phyloP scores from a whole-genome alignment of 495 filamentous ascomycete genomes.

The Letharia lupina region DNA sequence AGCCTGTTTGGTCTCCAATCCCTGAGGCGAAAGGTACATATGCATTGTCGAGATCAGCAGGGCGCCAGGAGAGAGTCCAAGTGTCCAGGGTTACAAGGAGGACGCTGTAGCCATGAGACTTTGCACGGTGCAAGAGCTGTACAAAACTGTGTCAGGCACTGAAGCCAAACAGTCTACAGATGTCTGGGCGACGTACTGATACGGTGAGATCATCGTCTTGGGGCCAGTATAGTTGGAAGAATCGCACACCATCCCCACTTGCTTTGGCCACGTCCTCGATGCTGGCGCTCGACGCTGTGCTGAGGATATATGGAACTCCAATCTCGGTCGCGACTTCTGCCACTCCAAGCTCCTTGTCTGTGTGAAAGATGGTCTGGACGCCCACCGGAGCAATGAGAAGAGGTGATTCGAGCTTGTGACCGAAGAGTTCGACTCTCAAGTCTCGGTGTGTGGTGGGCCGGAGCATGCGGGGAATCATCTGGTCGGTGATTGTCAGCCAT shows the following conservation, averaged over 20 bases:
- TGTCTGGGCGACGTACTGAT: constrained; percentile 25
- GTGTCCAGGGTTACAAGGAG: constrained; percentile 59
- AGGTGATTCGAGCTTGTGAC: constrained; percentile 42
- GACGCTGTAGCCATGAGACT: constrained; percentile 46
- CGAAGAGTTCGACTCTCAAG: constrained; percentile 49
- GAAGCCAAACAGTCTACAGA: neutral
- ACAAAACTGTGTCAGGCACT: neutral
- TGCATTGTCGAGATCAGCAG: constrained; percentile 54
- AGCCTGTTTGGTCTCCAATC: constrained; percentile 38
- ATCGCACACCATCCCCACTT: constrained; percentile 31
- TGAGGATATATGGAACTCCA: constrained; percentile 46
- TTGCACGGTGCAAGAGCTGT: constrained; percentile 50
- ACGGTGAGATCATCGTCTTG: constrained; percentile 49
- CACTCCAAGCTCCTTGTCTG: constrained; percentile 45
- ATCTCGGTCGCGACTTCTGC: constrained; percentile 46
- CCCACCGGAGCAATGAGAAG: constrained; percentile 53
- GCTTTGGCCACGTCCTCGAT: constrained; percentile 41
- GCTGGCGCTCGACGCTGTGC: constrained; percentile 36
- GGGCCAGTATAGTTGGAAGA: constrained; percentile 69
- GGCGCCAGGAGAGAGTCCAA: constrained; percentile 51
- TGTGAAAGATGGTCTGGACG: constrained; percentile 50
- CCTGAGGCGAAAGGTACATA: constrained; percentile 45
- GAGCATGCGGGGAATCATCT: constrained; percentile 37
- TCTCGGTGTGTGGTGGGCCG: constrained; percentile 37
- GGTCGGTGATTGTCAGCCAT: neutral